Percentiles rank a stretch among this genome's conserved stretches.
Conservation (phyloP, 495 filamentous ascomycete genomes). For the Penicillium pulvis region DNA sequence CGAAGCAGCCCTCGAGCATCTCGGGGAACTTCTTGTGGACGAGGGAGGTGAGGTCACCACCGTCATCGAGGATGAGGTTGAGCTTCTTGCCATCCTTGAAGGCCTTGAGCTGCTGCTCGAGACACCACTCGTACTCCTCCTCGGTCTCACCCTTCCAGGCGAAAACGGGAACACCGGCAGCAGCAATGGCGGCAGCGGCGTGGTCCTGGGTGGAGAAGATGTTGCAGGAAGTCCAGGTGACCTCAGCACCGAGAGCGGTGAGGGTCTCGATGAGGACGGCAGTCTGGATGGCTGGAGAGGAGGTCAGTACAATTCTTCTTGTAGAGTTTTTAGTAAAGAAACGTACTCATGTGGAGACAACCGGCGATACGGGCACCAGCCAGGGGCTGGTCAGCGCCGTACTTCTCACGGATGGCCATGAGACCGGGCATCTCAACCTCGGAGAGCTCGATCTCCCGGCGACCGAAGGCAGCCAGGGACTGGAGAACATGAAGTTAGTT, state of each 20-base stretch:
- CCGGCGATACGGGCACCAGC: slow-evolving; percentile 91
- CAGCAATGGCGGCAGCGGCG: slow-evolving; percentile 95
- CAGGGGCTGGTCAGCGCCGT: slow-evolving; percentile 89
- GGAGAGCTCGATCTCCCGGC: slow-evolving; percentile 97
- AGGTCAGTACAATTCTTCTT: slow-evolving; percentile 16
- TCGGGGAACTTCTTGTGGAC: slow-evolving; percentile 98
- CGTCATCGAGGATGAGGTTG: slow-evolving; percentile 98
- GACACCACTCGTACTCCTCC: slow-evolving; percentile 99
- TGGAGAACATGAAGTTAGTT: slow-evolving; percentile 33
- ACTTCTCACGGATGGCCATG: slow-evolving; percentile 91
- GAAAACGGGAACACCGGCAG: slow-evolving; percentile 91
- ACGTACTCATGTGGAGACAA: slow-evolving; percentile 96
- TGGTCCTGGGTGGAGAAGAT: slow-evolving; percentile 99
- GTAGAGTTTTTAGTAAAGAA: neutral
- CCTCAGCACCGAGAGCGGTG: slow-evolving; percentile 88
- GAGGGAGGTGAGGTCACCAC: slow-evolving; percentile 94
- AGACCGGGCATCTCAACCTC: slow-evolving; percentile 99
- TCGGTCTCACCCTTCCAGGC: slow-evolving; percentile 99
- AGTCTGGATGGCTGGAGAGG: slow-evolving; percentile 82
- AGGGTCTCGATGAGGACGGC: slow-evolving; percentile 99
- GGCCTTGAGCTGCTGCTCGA: slow-evolving; percentile 94
- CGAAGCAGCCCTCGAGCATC: slow-evolving; percentile 95
- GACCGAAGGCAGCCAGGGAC: slow-evolving; percentile 95
- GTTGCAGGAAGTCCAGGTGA: slow-evolving; percentile 97
- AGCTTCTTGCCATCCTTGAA: slow-evolving; percentile 97